Evolutionary conservation across 176 grass and related monocot species (phyloP).

Genomic region (Lolium multiflorum): DNA sequence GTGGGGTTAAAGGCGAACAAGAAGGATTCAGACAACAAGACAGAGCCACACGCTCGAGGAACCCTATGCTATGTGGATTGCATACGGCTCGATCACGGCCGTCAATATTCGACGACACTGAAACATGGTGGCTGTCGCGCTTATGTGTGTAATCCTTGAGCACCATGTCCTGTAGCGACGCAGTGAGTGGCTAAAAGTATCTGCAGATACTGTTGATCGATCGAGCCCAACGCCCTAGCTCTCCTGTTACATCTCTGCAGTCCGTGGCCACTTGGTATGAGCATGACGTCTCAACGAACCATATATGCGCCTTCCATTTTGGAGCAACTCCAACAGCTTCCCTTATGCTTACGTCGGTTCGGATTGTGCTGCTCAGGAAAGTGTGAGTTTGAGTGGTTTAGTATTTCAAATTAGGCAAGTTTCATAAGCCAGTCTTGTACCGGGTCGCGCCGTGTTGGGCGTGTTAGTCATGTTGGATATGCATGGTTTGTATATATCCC

Average conservation of each 20-base stretch:
- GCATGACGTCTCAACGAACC: neutral
- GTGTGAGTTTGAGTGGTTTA: no score
- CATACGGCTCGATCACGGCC: neutral
- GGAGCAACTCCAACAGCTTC: no score
- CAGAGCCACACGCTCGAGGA: conserved; percentile 13
- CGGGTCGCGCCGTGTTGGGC: no score
- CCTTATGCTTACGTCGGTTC: no score
- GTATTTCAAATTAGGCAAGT: no score
- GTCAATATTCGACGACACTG: conserved; percentile 9
- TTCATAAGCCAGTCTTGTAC: no score
- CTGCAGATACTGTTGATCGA: neutral
- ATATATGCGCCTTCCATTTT: no score
- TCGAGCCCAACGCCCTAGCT: neutral
- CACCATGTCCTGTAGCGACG: neutral
- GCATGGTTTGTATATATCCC: no score
- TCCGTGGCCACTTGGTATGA: neutral
- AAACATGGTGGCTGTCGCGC: neutral
- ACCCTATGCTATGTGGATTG: conserved; percentile 17
- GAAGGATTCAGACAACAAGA: neutral
- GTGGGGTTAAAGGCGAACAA: neutral
- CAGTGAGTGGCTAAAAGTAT: neutral
- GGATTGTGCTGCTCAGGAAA: no score
- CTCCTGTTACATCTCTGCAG: conserved; percentile 2
- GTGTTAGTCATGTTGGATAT: no score
- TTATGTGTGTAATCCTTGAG: neutral